A percentile compares a stretch with the other conserved stretches of the same genome.
Evolutionary conservation across 2,329 filamentous ascomycete species (phyloP).

Genomic region (Cladosporium sp.): DNA sequence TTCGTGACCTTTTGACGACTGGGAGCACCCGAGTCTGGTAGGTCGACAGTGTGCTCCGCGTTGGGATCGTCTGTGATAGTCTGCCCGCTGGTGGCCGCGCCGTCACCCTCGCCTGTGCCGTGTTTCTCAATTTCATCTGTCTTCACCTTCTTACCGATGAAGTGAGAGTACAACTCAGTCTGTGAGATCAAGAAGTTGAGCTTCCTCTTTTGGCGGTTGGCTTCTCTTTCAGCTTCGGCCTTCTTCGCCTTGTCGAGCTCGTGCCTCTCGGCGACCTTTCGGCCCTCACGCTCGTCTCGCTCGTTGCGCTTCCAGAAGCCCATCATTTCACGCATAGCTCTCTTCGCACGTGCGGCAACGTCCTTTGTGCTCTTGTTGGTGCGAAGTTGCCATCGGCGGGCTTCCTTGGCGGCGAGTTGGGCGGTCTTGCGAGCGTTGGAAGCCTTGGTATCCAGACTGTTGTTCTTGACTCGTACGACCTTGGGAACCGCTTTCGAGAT

Average conservation of each 20-base stretch:
- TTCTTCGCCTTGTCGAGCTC: constrained; percentile 96
- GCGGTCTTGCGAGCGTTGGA: constrained; percentile 99
- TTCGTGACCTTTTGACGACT: constrained; percentile 76
- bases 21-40: constrained; percentile 50
- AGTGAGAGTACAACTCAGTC: constrained; percentile 98
- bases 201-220: constrained; percentile 95
- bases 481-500: constrained; percentile 91
- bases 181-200: constrained; percentile 99
- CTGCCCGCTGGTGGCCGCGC: constrained; percentile 58
- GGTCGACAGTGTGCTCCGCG: constrained; percentile 47
- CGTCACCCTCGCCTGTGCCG: constrained; percentile 71
- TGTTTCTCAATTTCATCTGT: constrained; percentile 91
- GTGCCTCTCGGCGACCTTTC: constrained; percentile 91
- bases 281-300: constrained; percentile 89
- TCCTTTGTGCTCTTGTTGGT: constrained; percentile 99
- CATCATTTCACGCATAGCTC: constrained; percentile 99
- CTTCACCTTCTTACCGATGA: constrained; percentile 99
- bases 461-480: constrained; percentile 81
- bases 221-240: constrained; percentile 95
- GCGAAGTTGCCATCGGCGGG: constrained; percentile 92
- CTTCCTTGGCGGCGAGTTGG: constrained; percentile 94
- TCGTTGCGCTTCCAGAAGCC: constrained; percentile 99
- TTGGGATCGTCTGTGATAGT: constrained; percentile 41
- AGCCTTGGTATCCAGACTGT: constrained; percentile 80
- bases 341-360: constrained; percentile 92